Evolutionary conservation across 1,139 yeast species (phyloP).

Genomic region (Scheffersomyces titani): DNA sequence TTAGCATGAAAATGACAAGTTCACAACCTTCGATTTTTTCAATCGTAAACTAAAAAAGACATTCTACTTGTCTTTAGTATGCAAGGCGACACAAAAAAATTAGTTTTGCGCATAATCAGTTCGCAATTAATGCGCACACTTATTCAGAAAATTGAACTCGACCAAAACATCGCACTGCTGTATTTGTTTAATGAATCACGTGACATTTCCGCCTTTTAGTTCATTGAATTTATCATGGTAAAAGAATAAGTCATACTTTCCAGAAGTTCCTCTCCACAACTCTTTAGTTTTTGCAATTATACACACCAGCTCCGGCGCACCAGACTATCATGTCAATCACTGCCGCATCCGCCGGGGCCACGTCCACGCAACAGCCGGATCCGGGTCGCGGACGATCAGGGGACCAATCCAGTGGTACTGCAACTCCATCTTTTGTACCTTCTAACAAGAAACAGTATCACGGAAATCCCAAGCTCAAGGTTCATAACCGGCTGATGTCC

Average conservation of each 20-base stretch:
- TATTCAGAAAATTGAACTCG: too few relatives aligned
- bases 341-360: not conserved
- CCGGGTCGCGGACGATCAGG: not conserved
- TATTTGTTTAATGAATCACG: not conserved
- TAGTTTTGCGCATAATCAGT: too few relatives aligned
- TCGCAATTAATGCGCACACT: too few relatives aligned
- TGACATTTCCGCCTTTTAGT: not conserved
- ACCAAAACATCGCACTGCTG: too few relatives aligned
- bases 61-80: too few relatives aligned
- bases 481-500: slow-evolving; percentile 35
- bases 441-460: not conserved
- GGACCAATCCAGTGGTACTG: not conserved
- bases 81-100: too few relatives aligned
- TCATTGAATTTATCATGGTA: not conserved
- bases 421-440: not conserved
- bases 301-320: slow-evolving; percentile 48
- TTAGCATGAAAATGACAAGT: too few relatives aligned
- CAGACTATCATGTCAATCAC: slow-evolving; percentile 19
- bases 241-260: not conserved
- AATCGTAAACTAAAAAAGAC: too few relatives aligned
- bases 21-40: too few relatives aligned
- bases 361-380: not conserved
- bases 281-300: slow-evolving; percentile 10
- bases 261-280: not conserved
- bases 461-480: slow-evolving; percentile 12